Percentiles rank a stretch among this genome's conserved stretches.
Conservation (phyloP, 2,329 filamentous ascomycete species). For the Mycogone perniciosa region DNA sequence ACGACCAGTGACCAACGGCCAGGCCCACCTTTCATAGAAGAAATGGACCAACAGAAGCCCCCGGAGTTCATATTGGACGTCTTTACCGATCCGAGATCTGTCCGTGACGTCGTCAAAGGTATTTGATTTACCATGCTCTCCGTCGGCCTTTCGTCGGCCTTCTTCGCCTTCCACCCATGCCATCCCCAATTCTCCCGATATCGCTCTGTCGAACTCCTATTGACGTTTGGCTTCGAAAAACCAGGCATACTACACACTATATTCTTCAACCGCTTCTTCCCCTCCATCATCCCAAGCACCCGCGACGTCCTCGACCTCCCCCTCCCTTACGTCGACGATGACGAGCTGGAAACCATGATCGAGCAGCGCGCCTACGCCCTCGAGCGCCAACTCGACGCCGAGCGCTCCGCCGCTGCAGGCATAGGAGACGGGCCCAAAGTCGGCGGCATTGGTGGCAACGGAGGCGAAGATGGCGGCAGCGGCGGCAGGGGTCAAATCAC, state of each 20-base stretch:
- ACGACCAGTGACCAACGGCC: slow-evolving; percentile 2
- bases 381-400: slow-evolving; percentile 66
- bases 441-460: slow-evolving; percentile 1
- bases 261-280: slow-evolving; percentile 98
- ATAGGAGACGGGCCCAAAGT: slow-evolving; percentile 49
- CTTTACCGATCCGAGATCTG: slow-evolving; percentile 82
- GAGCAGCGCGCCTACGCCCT: slow-evolving; percentile 78
- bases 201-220: too few relatives aligned
- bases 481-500: slow-evolving; percentile 71
- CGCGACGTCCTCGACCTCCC: slow-evolving; percentile 88
- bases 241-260: slow-evolving; percentile 89
- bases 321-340: slow-evolving; percentile 81
- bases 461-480: slow-evolving; percentile 25
- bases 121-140: not conserved
- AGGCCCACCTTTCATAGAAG: slow-evolving; percentile 8
- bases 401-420: slow-evolving; percentile 32
- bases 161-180: not conserved
- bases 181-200: not conserved
- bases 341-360: slow-evolving; percentile 87
- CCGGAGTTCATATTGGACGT: slow-evolving; percentile 92
- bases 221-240: not conserved
- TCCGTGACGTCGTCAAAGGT: slow-evolving; percentile 93
- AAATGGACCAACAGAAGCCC: slow-evolving; percentile 49
- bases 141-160: slow-evolving; percentile 12
- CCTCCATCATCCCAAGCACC: slow-evolving; percentile 71